Base-by-base conservation (phyloP, 73 alveolate genomes). In the Blepharisma japonicum region DNA sequence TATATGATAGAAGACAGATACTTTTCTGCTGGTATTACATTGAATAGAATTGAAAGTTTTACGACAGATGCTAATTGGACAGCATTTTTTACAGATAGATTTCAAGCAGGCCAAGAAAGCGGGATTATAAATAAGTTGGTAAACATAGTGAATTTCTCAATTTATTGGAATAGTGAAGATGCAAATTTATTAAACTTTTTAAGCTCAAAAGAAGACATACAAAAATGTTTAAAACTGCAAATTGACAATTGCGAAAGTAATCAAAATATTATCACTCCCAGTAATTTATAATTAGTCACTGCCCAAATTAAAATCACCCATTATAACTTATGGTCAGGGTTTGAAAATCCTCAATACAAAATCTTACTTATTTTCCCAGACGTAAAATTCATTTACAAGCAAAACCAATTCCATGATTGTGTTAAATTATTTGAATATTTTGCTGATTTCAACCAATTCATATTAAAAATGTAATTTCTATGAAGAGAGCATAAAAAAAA, bases 31-130 rank as follows among this genome's bases (percentile, higher is more conserved):
- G 80, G 80, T 0, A 14, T 70, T 14, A 38, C 32, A 7, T 54
- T 70, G 14, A 54, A 70, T 11, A 45, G 68, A 2, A 11, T 70
- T 4, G 66, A 39, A 39, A 70, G 56, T 45, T 70, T 9, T 54
- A 70, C 80, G 4, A 70, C 80, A 45, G 66, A 70, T 45, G 80
- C 11, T 7, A 70, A 70, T 25, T 70, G 80, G 80, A 45, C 11
- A 1, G 20, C 38, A 7, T 7, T 7, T n/a, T 70, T 70, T 45
- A n/a, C 56, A 9, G 80, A 70, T 45, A 25, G 80, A 39, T 20
- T 18, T n/a, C 56, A 70, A 70, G 45, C 20, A 47, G 61, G 42
- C 11, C 11, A 70, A 7, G 25, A 18, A 0, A 47, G n/a, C 46
- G 18, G 14, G 2, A 9, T 39, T 11, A 61, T 61, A 18, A 14